Conservation (phyloP, 768 basidiomycete genomes). For the Cystobasidiopsis lactophilus region DNA sequence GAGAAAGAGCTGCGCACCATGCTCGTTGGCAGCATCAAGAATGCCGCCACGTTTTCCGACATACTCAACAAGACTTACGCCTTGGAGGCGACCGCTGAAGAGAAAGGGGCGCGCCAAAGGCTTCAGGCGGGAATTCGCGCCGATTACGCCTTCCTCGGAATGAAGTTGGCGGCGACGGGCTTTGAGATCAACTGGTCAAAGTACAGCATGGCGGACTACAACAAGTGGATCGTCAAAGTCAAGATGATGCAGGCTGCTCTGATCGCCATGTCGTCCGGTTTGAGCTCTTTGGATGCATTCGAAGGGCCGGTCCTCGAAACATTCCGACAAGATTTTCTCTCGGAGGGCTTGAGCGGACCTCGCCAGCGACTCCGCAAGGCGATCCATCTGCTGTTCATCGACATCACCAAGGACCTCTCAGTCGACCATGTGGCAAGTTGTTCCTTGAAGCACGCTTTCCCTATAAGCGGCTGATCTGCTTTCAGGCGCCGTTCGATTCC, state of each 20-base stretch:
- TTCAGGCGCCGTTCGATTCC: too few species aligned
- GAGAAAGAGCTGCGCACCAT: conserved; percentile 22
- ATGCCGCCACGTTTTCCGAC: conserved; percentile 16
- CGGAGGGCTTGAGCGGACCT: background rate
- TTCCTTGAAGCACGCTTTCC: too few species aligned
- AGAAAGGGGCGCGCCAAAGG: background rate
- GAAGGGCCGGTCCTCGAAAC: conserved; percentile 2
- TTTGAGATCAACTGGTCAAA: conserved; percentile 23
- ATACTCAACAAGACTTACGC: conserved; percentile 18
- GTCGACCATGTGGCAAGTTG: too few species aligned
- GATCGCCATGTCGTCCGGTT: conserved; percentile 1
- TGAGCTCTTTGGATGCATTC: background rate
- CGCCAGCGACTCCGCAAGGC: background rate
- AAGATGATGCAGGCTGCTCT: conserved; percentile 10
- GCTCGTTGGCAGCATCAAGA: conserved; percentile 20
- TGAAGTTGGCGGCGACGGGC: conserved; percentile 18
- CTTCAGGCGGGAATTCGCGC: conserved; percentile 10
- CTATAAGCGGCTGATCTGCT: too few species aligned
- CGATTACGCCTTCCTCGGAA: conserved; percentile 22
- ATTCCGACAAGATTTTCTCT: background rate
- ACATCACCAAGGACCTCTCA: conserved; percentile 6
- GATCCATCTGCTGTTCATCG: conserved; percentile 2
- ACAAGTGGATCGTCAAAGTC: background rate
- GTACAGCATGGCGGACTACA: conserved; percentile 19
- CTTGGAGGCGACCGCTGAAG: conserved; percentile 21